These are phyloP conservation scores for Prosopis cineraria DNA, from an alignment of 306 rosid species.

Conservation along the genomic window DNA sequence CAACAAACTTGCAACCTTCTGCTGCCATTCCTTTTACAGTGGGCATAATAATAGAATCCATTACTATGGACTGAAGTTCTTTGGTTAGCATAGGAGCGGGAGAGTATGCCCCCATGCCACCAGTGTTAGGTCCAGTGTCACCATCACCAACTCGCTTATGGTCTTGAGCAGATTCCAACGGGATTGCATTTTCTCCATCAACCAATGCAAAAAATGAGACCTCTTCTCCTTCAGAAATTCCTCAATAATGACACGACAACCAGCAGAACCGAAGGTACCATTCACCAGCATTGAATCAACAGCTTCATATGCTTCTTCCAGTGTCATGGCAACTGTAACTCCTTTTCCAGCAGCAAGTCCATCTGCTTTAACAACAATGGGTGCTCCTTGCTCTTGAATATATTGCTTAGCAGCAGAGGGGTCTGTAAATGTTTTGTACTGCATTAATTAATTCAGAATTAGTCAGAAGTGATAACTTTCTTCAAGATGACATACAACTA, in stretches of 20 bases:
- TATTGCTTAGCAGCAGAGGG: conserved; percentile 79
- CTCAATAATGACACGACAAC: conserved; percentile 75
- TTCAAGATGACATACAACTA: conserved; percentile 10
- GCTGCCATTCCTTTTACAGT: conserved; percentile 91
- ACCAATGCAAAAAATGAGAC: conserved; percentile 87
- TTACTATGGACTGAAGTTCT: conserved; percentile 72
- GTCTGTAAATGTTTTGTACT: conserved; percentile 77
- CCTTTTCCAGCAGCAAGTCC: conserved; percentile 98
- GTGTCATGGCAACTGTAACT: conserved; percentile 75
- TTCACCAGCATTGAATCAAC: conserved; percentile 88
- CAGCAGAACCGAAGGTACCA: conserved; percentile 87
- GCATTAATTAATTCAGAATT: conserved; percentile 43
- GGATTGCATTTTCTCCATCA: conserved; percentile 90
- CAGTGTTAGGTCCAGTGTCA: conserved; percentile 93
- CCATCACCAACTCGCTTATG: conserved; percentile 95
- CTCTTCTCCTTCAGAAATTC: conserved; percentile 97
- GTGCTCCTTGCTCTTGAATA: conserved; percentile 77
- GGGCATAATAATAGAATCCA: conserved; percentile 84
- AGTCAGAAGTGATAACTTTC: conserved; percentile 5
- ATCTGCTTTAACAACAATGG: conserved; percentile 88
- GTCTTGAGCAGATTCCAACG: conserved; percentile 95
- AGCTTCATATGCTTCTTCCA: conserved; percentile 79
- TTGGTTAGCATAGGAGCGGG: conserved; percentile 84
- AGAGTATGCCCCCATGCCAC: conserved; percentile 99
- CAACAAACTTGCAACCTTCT: conserved; percentile 90